Percentiles rank a stretch among this genome's conserved stretches.
Conservation (phyloP, 148 eudicot species). For the Linanthus parryae region DNA sequence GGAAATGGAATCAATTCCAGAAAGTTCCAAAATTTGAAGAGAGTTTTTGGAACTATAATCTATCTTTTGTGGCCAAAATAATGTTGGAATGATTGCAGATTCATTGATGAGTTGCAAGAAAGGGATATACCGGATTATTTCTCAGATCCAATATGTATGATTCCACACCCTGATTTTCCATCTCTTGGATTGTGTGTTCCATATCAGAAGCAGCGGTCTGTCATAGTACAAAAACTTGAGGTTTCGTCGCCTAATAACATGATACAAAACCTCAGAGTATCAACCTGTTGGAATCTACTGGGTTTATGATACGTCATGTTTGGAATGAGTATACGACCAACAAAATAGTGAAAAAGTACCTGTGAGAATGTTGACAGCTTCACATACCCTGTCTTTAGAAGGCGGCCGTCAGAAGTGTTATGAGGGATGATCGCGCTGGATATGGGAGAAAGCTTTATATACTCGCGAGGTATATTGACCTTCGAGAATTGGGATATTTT, state of each 20-base stretch:
- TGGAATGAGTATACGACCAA: not conserved
- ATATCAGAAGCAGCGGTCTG: slow-evolving; percentile 90
- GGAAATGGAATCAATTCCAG: no score
- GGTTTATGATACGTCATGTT: no score
- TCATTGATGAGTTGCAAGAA: not conserved
- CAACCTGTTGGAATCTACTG: no score
- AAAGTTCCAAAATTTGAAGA: slow-evolving; percentile 1
- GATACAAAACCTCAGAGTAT: no score
- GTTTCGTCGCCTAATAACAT: no score
- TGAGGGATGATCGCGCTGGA: slow-evolving; percentile 84
- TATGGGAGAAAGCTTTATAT: slow-evolving; percentile 79
- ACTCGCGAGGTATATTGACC: slow-evolving; percentile 83
- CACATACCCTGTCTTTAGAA: slow-evolving; percentile 74
- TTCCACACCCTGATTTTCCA: slow-evolving; percentile 86
- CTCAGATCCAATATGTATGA: slow-evolving; percentile 88
- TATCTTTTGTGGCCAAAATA: not conserved
- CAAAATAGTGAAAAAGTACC: slow-evolving; percentile 29
- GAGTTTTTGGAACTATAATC: not conserved
- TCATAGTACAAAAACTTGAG: slow-evolving; percentile 3
- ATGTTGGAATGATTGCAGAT: not conserved
- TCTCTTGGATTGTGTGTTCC: slow-evolving; percentile 65
- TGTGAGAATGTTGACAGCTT: slow-evolving; percentile 81
- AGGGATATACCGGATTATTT: slow-evolving; percentile 70
- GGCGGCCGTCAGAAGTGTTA: slow-evolving; percentile 65
- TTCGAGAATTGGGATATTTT: slow-evolving; percentile 17